phyloP scores from a whole-genome alignment of 257 asterid species.

The Primulina tabacum region DNA sequence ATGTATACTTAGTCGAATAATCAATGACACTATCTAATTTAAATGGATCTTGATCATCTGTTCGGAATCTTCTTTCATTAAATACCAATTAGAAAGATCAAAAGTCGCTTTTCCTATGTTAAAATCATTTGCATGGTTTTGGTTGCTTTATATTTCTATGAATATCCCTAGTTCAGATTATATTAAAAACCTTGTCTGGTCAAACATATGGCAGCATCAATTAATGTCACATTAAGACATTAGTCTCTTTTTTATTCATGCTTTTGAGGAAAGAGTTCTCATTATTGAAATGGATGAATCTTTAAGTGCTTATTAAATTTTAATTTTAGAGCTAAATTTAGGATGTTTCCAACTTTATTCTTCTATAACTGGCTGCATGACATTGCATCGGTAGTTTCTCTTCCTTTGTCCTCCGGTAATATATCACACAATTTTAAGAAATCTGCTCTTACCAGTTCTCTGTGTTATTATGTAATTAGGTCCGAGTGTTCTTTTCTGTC shows the following conservation, averaged over 20 bases:
- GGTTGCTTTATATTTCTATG: neutral
- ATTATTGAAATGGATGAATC: neutral
- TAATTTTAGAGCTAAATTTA: neutral
- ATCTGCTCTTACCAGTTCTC: slow-evolving; percentile 17
- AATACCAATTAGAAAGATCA: neutral
- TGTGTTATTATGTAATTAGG: slow-evolving; percentile 35
- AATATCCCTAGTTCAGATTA: no score
- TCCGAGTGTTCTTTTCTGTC: slow-evolving; percentile 82
- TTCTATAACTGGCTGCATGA: neutral
- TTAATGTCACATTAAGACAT: no score
- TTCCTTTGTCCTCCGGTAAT: neutral
- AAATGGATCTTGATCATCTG: neutral
- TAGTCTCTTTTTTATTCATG: neutral
- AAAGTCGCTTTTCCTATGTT: no score
- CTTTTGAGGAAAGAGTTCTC: neutral
- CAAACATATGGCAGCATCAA: no score
- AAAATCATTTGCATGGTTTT: neutral
- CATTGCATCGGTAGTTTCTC: neutral
- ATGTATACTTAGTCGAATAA: neutral
- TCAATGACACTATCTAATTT: neutral
- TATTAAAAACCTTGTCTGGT: no score
- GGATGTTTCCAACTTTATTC: neutral
- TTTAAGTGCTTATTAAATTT: neutral
- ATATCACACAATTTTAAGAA: neutral
- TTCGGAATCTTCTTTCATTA: neutral